Evolutionary conservation across 495 filamentous ascomycete genomes (phyloP).

Genomic region (Arthonia radiata): DNA sequence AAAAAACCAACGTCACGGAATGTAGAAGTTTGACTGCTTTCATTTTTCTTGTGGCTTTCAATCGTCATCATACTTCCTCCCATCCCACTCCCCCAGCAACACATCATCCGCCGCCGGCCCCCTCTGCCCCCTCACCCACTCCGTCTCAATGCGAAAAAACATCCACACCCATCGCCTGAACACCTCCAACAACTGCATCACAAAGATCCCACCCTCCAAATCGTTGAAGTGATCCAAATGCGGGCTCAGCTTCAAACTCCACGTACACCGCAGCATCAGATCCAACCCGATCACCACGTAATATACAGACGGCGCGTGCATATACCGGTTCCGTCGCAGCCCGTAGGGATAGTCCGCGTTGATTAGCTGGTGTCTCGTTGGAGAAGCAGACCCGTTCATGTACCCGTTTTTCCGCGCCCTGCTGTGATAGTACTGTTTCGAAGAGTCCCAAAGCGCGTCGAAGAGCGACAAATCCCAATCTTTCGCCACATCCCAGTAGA

Average conservation of each 20-base stretch:
- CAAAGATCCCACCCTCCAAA: constrained; percentile 62
- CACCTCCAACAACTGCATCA: constrained; percentile 71
- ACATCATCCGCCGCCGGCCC: constrained; percentile 29
- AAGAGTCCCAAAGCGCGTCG: no score
- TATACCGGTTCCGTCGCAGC: constrained; percentile 44
- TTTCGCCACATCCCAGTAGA: constrained; percentile 93
- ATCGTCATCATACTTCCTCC: constrained; percentile 27
- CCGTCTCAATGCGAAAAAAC: constrained; percentile 81
- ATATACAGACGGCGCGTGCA: constrained; percentile 45
- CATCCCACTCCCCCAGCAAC: constrained; percentile 24
- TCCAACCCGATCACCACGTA: constrained; percentile 63
- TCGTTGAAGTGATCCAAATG: constrained; percentile 62
- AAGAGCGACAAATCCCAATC: constrained; percentile 95
- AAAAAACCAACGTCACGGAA: no score
- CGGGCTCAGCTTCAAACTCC: constrained; percentile 62
- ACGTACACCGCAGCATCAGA: constrained; percentile 61
- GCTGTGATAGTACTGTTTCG: no score
- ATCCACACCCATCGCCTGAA: constrained; percentile 86
- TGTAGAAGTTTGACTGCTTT: no score
- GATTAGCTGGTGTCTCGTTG: constrained; percentile 20
- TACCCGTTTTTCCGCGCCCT: no score
- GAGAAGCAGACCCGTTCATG: no score
- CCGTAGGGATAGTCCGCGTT: constrained; percentile 47
- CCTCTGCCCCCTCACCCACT: constrained; percentile 32
- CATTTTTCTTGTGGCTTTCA: no score